Evolutionary conservation across 441 rosid genomes (phyloP), one percentile per base, ranked within the genome.

Genomic region (Rhodomyrtus psidioides): DNA sequence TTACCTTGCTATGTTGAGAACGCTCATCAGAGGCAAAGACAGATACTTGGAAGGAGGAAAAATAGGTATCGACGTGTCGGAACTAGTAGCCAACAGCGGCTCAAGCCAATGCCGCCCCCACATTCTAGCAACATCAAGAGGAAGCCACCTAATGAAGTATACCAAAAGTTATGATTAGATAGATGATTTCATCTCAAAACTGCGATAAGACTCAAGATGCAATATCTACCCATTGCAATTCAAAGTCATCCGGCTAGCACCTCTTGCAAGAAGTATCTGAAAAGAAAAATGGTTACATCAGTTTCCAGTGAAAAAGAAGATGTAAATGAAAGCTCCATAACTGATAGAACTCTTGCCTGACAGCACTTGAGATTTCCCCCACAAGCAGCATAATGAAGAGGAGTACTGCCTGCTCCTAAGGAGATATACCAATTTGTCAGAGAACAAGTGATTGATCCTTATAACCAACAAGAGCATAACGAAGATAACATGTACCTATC

Each of bases 91-190:
- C 90, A 96, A 89, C 85, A 96, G 88, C 0, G 96, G 94, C 91
- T 96, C 99, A 84, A 97, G 98, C 99, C 99, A 96, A 88, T 97
- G 99, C 83, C 96, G 97, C 58, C 98, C 98, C 99, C 99, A 97
- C 96, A 96, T 97, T 88, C 95, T 92, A 57, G 99, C 98, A 91
- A 96, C 96, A 91, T 97, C 99, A 91, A 94, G 93, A 49, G 99
- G 98, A 89, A 95, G 89, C 99, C 99, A 96, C 91, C 99, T 92
- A 87, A 85, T 86, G 85, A 82, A 84, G 82, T 17, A 85, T 62
- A 90, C 14, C 53, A 82, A 27, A 26, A 56, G 59, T 76, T 21
- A 39, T 82, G 27, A 74, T 84, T 57, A 53, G 54, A 81, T 17
- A 53, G 60, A 60, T 6, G n/a, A 70, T 21, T 70, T 70, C 51